Evolutionary conservation across 2,329 filamentous ascomycete species (phyloP).

Genomic region (Gliomastix tumulicola): DNA sequence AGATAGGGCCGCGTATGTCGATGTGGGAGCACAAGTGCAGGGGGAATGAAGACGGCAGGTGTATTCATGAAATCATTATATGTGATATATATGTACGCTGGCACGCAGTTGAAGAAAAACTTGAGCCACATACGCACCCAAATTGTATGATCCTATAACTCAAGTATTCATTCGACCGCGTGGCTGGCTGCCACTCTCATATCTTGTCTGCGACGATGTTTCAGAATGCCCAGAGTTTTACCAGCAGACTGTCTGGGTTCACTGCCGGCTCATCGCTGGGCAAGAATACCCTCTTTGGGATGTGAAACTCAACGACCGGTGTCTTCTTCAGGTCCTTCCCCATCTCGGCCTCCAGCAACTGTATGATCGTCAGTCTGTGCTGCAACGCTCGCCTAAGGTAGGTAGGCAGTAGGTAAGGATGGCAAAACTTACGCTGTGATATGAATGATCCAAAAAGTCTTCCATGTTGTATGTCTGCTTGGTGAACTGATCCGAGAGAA

Average conservation of each 20-base stretch:
- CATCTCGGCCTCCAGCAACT: constrained; percentile 81
- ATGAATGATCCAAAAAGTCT: constrained; percentile 94
- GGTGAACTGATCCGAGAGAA: constrained; percentile 94
- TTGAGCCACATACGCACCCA: too few species aligned
- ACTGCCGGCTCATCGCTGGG: constrained; percentile 39
- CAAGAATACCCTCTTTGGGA: constrained; percentile 75
- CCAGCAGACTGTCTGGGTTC: constrained; percentile 46
- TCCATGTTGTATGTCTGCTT: constrained; percentile 94
- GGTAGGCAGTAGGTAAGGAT: background rate
- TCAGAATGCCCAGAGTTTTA: constrained; percentile 59
- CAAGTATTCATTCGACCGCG: too few species aligned
- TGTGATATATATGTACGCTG: too few species aligned
- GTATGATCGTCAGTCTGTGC: constrained; percentile 19
- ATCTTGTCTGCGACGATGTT: too few species aligned
- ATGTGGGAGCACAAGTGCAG: too few species aligned
- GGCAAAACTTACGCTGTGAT: constrained; percentile 58
- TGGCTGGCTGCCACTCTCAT: too few species aligned
- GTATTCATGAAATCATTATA: too few species aligned
- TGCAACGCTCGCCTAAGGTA: background rate
- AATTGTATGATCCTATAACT: too few species aligned
- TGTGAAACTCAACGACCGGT: constrained; percentile 88
- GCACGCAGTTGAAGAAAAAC: too few species aligned
- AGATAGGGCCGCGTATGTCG: too few species aligned
- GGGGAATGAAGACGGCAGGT: too few species aligned
- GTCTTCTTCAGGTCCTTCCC: constrained; percentile 76